Evolutionary conservation across 2,329 filamentous ascomycete genomes (phyloP), one percentile per base, ranked within the genome.

Genomic region (Magnaporthales sp.): DNA sequence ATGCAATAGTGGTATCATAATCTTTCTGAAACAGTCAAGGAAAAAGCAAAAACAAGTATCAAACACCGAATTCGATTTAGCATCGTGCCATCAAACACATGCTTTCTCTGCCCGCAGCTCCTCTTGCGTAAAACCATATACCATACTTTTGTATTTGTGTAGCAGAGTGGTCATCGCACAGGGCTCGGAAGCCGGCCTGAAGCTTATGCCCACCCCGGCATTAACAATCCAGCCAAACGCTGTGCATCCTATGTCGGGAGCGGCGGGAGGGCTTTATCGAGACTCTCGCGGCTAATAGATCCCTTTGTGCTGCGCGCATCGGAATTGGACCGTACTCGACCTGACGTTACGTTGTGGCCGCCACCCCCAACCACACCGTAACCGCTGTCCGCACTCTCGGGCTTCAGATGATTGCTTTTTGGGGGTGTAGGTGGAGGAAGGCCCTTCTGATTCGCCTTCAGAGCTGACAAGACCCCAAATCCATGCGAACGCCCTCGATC

Each of bases 241-340:
- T 60, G 56, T 29, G 26, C 56, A 60, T 60, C 26, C 56, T 60
- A 60, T 60, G 56, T 27, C 1, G 86, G 86, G 61, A 89, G 74
- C 3, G 85, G 84, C 7, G 86, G 86, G 62, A 89, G 74, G 11
- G 81, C 80, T 76, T 89, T 89, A 70, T 88, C 84, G 60, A 88
- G 76, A 69, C 85, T 87, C 56, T 85, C 83, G 62, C 81, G 81
- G 74, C 84, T 84, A 67, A 85, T 71, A 68, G 75, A 77, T 58
- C 79, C 71, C 67, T 72, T 76, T 4, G 75, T 72, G 56, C 64
- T 66, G 10, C 54, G 30, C 19, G 64, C 51, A 15, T 31, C 56
- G 19, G 64, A 66, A 67, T 67, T 71, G 67, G 68, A 70, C 66
- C 66, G 70, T 58, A 67, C 70, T 73, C 73, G 67, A 70, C 74